phyloP scores from a whole-genome alignment of 169 alveolate species.

The Condylostoma magnum region DNA sequence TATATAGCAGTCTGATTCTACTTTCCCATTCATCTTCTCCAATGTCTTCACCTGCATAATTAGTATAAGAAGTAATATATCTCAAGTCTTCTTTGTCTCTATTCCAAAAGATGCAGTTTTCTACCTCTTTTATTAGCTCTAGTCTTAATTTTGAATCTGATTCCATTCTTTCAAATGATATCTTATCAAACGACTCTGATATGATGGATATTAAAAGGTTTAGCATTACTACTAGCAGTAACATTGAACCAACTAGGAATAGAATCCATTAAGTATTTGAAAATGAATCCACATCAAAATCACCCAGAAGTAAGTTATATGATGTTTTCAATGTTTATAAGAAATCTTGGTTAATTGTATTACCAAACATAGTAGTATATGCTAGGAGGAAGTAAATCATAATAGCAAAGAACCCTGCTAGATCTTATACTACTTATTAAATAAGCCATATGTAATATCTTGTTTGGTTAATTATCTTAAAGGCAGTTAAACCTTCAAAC shows the following conservation, averaged over 20 bases:
- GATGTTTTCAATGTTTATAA: neutral
- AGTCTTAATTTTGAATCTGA: neutral
- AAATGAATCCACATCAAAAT: slow-evolving; percentile 10
- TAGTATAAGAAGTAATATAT: too few relatives aligned
- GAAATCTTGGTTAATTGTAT: too few relatives aligned
- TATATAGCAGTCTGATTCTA: too few relatives aligned
- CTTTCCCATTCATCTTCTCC: too few relatives aligned
- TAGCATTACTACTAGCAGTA: slow-evolving; percentile 33
- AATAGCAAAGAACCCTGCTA: too few relatives aligned
- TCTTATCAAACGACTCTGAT: slow-evolving; percentile 37
- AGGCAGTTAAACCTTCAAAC: slow-evolving; percentile 5
- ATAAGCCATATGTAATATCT: too few relatives aligned
- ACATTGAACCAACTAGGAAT: slow-evolving; percentile 7
- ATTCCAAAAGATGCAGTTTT: slow-evolving; percentile 5
- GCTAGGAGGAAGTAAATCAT: too few relatives aligned
- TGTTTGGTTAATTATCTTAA: slow-evolving; percentile 1
- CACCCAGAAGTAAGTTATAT: slow-evolving; percentile 17
- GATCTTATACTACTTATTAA: too few relatives aligned
- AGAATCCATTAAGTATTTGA: neutral
- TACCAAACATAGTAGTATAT: too few relatives aligned
- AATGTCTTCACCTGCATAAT: too few relatives aligned
- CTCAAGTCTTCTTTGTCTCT: too few relatives aligned
- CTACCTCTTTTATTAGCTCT: slow-evolving; percentile 13
- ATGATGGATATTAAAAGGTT: slow-evolving; percentile 40
- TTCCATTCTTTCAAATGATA: slow-evolving; percentile 2